Evolutionary conservation across 306 rosid species (phyloP), one percentile per base, ranked within the genome.

Genomic region (Quercus glauca): DNA sequence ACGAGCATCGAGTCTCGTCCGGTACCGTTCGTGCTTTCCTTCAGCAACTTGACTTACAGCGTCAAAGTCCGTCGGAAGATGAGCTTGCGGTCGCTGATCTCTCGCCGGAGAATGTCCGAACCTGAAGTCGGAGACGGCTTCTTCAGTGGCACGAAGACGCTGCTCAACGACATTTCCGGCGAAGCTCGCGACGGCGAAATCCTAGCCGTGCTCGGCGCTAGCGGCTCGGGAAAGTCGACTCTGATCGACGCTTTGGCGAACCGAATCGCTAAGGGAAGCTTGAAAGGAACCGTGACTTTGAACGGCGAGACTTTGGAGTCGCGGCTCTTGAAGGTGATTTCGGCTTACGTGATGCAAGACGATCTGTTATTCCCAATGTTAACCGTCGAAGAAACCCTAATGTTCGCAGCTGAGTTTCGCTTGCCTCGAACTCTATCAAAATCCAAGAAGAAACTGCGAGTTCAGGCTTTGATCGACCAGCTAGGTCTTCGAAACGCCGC

Each of bases 311-410:
- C 79, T 0, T 15, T 95, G 51, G 97, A 87, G 33, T 95, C 99
- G 13, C 78, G 97, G 20, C 84, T 95, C 0, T 65, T 91, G 76
- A 95, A 93, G 73, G 96, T 89, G 82, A 95, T 95, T 14, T 93
- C 99, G 0, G 99, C 98, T 9, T 95, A 95, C 78, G 99, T 95
- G 12, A 95, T 95, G 99, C 99, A 95, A 41, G 99, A 95, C 71
- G 99, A 95, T 67, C 88, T 95, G 3, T 71, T 95, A n/a, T 95
- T 93, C 55, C 99, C 99, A 3, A 95, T 95, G 99, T 92, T 95
- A 21, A 95, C 99, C 0, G 99, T 95, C 4, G 97, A 95, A 73
- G 99, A 95, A 79, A 93, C 99, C 1, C 91, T 95, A 10, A 90
- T 85, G 87, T 95, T 95, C 86, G 89, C 99, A 0, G 99, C 98